Evolutionary conservation across 257 asterid species (phyloP), one percentile per base, ranked within the genome.

Genomic region (Solanum bukasovii): DNA sequence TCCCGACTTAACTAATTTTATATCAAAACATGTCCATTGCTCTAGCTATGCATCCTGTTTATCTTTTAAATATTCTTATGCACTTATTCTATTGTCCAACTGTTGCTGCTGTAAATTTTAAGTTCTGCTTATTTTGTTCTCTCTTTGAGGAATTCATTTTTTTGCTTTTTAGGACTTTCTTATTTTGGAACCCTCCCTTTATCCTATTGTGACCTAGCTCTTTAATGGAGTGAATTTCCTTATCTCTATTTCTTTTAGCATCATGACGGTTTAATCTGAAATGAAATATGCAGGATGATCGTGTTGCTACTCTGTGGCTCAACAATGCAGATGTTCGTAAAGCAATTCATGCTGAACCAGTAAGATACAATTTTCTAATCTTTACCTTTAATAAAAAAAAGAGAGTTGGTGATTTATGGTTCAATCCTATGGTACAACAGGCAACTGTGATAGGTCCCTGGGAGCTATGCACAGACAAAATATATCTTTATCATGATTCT

Each of bases 341-440:
- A 91, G 98, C 99, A 14, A 93, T 97, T 87, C 98, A 96, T 87
- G 99, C 98, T 67, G 98, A 91, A 59, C 89, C 90, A 67, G 99
- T 96, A 94, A 92, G 97, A 59, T 88, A 87, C 67, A 74, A 42
- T 83, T 87, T 65, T 91, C 86, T 89, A 72, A 37, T 52, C 87
- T 63, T 74, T 71, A 61, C 83, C 49, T 52, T 18, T 85, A 52
- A 7, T 42, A 0, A 3, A 16, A 33, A 29, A 33, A 33, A 18
- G 0, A 34, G 16, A 33, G 25, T 8, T 79, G 16, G 38, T 13
- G n/a, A 33, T 3, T 31, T 31, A 31, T 31, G 33, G 33, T 31
- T 31, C 33, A 31, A 31, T 49, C 70, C 9, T 81, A 81, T 84
- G 49, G 86, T 84, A 84, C 75, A 38, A 83, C 92, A 97, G 99